Evolutionary conservation across 345 rosid genomes (phyloP).

Genomic region (Hirschfeldia incana): DNA sequence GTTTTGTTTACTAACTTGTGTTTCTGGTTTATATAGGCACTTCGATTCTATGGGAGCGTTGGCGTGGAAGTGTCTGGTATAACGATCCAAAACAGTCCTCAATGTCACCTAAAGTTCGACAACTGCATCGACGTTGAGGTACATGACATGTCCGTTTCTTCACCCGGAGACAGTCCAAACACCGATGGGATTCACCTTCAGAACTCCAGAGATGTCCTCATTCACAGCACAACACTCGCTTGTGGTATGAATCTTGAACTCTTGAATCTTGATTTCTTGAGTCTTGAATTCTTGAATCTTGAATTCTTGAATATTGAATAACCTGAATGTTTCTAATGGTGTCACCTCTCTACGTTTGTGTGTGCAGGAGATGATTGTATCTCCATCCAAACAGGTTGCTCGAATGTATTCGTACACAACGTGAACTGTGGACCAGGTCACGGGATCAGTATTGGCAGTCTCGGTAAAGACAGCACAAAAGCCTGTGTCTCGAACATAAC

Average conservation of each 20-base stretch:
- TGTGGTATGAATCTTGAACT: constrained; percentile 58
- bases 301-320: not conserved
- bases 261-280: not conserved
- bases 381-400: constrained; percentile 93
- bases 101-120: constrained; percentile 96
- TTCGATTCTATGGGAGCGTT: constrained; percentile 87
- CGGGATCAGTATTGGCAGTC: constrained; percentile 95
- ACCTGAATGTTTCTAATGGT: not conserved
- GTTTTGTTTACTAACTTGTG: constrained; percentile 17
- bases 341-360: constrained; percentile 8
- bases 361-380: constrained; percentile 91
- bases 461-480: constrained; percentile 75
- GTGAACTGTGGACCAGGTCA: constrained; percentile 98
- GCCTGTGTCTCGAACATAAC: constrained; percentile 97
- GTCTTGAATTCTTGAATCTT: not conserved
- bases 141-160: constrained; percentile 64
- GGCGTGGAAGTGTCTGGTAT: constrained; percentile 85
- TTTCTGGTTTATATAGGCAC: constrained; percentile 63
- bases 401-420: constrained; percentile 78
- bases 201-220: constrained; percentile 81
- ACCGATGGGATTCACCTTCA: constrained; percentile 97
- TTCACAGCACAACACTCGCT: constrained; percentile 68
- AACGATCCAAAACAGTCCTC: constrained; percentile 93
- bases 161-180: constrained; percentile 96
- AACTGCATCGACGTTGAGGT: constrained; percentile 78